Evolutionary conservation across 768 basidiomycete genomes (phyloP), one percentile per base, ranked within the genome.

Genomic region (Leucosporidium creatinivorum): DNA sequence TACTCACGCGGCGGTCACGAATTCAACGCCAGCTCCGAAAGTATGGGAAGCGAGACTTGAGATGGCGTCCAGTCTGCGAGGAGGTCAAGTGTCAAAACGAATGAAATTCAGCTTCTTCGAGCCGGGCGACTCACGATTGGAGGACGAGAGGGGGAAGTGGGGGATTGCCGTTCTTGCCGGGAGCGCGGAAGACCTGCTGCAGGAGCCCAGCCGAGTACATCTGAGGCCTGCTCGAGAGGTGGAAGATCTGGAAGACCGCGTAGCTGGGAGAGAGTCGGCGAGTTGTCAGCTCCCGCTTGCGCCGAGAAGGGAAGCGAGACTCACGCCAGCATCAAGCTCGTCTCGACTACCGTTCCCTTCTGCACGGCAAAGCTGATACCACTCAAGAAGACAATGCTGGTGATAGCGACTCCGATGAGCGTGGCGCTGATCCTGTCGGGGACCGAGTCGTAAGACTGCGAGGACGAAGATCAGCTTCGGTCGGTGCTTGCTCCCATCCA

Each of bases 311-410:
- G 36, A 48, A 2, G 3, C 21, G 25, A 48, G 18, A 18, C 65
- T 28, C 49, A 73, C 72, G 72, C 72, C 18, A 74, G 67, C 66
- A 75, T 74, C 18, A 76, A 67, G 19, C 58, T 47, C 23, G 75
- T 73, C 68, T 76, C 75, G 28, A 76, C 73, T 5, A 73, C 71
- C 62, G 71, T 75, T 28, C 75, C 75, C 48, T 70, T 68, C 12
- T 70, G 65, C 31, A 72, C 44, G 21, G 64, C 65, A 58, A 76
- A 76, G 7, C 64, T 47, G 59, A 76, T 75, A 19, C 74, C 75
- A 58, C 59, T 67, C 2, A 75, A 66, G 62, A 76, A 76, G 59
- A 76, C 50, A 50, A 73, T 70, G 17, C 69, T 55, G 6, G 74
- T 75, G 36, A 76, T 62, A n/a, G 70, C 62, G 54, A 72, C 72